Percentiles rank a stretch among this genome's conserved stretches.
These are phyloP conservation scores for Lantana camara DNA, from an alignment of 257 asterid genomes.

Conservation along the genomic window DNA sequence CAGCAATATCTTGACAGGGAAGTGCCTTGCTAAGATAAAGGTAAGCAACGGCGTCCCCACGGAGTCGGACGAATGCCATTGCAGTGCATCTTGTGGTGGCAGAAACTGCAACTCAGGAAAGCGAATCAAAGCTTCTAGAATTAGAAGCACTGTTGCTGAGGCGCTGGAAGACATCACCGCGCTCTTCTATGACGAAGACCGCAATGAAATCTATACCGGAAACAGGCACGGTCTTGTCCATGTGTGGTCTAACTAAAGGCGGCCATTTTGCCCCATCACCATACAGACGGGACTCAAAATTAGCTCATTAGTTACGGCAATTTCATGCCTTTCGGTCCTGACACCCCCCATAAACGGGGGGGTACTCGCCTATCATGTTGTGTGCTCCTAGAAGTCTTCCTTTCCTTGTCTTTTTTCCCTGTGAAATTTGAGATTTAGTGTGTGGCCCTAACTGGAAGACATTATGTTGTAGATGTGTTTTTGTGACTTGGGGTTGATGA, in stretches of 20 bases:
- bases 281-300: background rate
- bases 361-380: background rate
- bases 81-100: conserved; percentile 62
- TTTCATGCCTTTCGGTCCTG: background rate
- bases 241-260: conserved; percentile 85
- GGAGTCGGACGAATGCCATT: conserved; percentile 62
- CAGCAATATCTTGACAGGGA: conserved; percentile 93
- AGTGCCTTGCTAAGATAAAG: conserved; percentile 93
- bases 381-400: too few species aligned
- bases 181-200: conserved; percentile 94
- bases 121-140: conserved; percentile 52
- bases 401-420: too few species aligned
- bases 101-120: conserved; percentile 59
- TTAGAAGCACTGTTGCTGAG: conserved; percentile 74
- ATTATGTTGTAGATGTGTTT: too few species aligned
- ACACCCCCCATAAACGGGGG: background rate
- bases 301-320: background rate
- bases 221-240: conserved; percentile 86
- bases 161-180: conserved; percentile 97
- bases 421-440: too few species aligned
- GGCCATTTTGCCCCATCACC: conserved; percentile 8
- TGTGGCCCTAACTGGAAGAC: too few species aligned
- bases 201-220: conserved; percentile 96
- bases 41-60: conserved; percentile 55
- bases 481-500: too few species aligned